Percentiles rank a stretch among this genome's conserved stretches.
Evolutionary conservation across 2,329 filamentous ascomycete genomes (phyloP).

Genomic region (Cladosporium sp.): DNA sequence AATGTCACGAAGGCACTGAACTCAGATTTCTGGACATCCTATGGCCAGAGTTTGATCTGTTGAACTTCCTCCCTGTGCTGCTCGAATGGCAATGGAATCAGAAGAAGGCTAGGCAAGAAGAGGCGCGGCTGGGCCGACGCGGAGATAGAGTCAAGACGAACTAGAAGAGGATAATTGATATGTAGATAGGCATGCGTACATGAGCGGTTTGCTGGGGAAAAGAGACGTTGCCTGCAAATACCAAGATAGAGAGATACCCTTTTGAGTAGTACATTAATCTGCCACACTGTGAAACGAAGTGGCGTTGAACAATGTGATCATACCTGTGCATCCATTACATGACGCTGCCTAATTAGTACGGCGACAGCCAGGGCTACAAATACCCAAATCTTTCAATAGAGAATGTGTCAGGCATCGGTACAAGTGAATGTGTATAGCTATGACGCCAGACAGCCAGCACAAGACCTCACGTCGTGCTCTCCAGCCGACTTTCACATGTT

Average conservation of each 20-base stretch:
- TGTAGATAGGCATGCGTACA: slow-evolving; percentile 2
- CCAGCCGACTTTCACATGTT: slow-evolving; percentile 16
- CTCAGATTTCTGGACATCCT: slow-evolving; percentile 89
- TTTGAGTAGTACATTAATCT: slow-evolving; percentile 7
- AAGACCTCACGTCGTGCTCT: background rate
- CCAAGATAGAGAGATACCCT: slow-evolving; percentile 15
- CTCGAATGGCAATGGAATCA: slow-evolving; percentile 79
- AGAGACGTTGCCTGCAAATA: background rate
- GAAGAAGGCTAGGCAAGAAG: slow-evolving; percentile 29
- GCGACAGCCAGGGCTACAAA: no score
- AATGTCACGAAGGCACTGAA: slow-evolving; percentile 88
- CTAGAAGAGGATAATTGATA: background rate
- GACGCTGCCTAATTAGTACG: background rate
- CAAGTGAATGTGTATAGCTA: background rate
- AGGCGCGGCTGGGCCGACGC: slow-evolving; percentile 13
- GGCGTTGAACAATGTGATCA: background rate
- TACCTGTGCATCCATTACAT: background rate
- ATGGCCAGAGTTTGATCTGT: slow-evolving; percentile 95
- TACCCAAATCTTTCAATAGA: no score
- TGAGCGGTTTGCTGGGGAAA: background rate
- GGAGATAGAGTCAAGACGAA: background rate
- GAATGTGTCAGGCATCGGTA: no score
- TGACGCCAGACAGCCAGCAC: background rate
- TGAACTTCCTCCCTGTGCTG: slow-evolving; percentile 88
- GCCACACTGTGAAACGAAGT: background rate